Base-by-base conservation (phyloP, 495 filamentous ascomycete genomes). In the Trichoderma gamsii region DNA sequence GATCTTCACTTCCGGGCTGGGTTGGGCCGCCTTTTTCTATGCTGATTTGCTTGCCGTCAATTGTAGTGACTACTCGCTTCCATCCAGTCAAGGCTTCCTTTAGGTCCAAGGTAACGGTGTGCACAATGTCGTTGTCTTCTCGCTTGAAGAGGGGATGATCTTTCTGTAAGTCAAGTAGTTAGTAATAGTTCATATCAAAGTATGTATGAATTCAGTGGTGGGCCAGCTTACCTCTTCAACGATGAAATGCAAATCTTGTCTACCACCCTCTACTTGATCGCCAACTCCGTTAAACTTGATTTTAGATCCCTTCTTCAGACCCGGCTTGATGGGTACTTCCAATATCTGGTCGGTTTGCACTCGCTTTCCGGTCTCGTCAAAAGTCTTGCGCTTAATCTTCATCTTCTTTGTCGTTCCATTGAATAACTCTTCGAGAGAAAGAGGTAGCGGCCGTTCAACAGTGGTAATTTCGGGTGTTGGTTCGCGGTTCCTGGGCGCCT, bases 61-160 rank as follows among this genome's bases (percentile, higher is more conserved):
- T 97, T 12, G 96, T 99, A n/a, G 86, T 87, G 21, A 99, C 84
- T 46, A 91, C 94, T 43, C 90, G 88, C 70, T 87, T 86, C 95
- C 95, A 99, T 67, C 95, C 95, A 0, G 93, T 97, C 27, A 99
- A 81, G n/a, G 95, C 92, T 80, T 98, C 95, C 75, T 97, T 97
- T n/a, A 99, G 85, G 46, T 87, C 87, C 15, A 99, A 79, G 2
- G 93, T 88, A 72, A 98, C 81, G 0, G 84, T 88, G 66, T 87
- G 84, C 64, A 89, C 78, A 18, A 99, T 82, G 78, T 97, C 88
- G 77, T 98, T 93, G 67, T 91, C 92, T 41, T 92, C 87, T 65
- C 96, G 92, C 66, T 82, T 87, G 82, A 91, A 97, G 67, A 88
- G 79, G 0, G 90, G 86, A 73, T 98, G 92, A 35, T 86, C 80